phyloP scores from a whole-genome alignment of 768 basidiomycete genomes.

The Ramaria sp. region DNA sequence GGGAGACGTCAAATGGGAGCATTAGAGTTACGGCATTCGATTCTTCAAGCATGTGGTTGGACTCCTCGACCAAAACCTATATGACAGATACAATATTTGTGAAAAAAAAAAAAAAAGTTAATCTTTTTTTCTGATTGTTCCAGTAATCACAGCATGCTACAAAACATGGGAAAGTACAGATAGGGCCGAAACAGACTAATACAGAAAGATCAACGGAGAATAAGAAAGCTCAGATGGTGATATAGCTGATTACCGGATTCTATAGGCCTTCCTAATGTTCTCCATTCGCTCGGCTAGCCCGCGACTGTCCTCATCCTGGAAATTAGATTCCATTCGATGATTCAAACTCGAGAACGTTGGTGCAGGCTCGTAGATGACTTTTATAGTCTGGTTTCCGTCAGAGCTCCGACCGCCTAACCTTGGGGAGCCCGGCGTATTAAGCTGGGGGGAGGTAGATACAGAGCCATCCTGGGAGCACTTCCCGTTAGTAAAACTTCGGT shows the following conservation, averaged over 20 bases:
- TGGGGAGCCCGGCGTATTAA: neutral
- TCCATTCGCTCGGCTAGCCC: slow-evolving; percentile 5
- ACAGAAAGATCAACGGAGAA: neutral
- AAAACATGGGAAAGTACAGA: neutral
- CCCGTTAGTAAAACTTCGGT: neutral
- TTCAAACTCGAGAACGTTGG: no score
- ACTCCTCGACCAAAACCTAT: neutral
- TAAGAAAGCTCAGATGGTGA: neutral
- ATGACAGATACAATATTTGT: no score
- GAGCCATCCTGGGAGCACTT: neutral
- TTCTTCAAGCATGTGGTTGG: slow-evolving; percentile 1
- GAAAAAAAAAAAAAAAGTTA: neutral
- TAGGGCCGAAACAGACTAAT: neutral
- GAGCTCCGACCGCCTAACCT: neutral
- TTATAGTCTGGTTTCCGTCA: neutral
- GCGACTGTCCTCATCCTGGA: slow-evolving; percentile 6
- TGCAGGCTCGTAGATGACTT: slow-evolving; percentile 3
- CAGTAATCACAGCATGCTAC: neutral
- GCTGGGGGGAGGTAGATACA: neutral
- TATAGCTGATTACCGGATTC: neutral
- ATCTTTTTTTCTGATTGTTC: neutral
- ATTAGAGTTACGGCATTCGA: slow-evolving; percentile 1
- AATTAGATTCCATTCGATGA: neutral
- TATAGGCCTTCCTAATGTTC: slow-evolving; percentile 5
- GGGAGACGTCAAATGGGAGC: neutral